Base-by-base conservation (phyloP, 352 stramenopile genomes). In the Pythium utonaiense region DNA sequence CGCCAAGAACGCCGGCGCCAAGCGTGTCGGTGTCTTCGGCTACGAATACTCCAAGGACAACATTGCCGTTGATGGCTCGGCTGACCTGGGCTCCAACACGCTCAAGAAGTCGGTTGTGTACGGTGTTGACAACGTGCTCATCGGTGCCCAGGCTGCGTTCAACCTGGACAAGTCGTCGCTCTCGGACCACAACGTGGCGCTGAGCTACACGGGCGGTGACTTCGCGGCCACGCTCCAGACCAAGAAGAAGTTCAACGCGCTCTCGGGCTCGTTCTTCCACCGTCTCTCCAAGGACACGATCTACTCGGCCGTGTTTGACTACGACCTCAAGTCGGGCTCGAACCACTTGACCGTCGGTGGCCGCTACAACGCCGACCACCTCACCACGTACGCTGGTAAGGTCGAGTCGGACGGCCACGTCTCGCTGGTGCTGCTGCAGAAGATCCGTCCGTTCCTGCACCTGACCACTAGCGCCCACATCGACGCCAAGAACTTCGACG, bases 401-500 rank as follows among this genome's bases (percentile, higher is more conserved):
- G 78, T 95, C 52, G 82, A 95, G 67, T 93, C 86, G 60, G 81
- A 95, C 62, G 86, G 86, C 65, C 78, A 92, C 71, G 77, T 96
- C 50, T 96, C 86, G 53, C 69, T 96, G 54, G 83, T 83, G 55
- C 73, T 90, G 49, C 72, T 94, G 48, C 82, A 93, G 70, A 96
- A 93, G 82, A 85, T 96, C 36, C 83, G 83, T 53, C 83, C 84
- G 34, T 93, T 90, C 74, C 63, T 94, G 63, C 74, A 79, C 71
- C 73, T 96, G 42, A 88, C 84, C 60, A 94, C 85, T 33, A 91
- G 79, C 54, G 83, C 83, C 52, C 83, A 93, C 74, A 88, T 96
- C 40, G 86, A 96, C 67, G 86, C 85, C 58, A 96, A 96, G 86
- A 94, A 96, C 80, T 94, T 96, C 58, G 84, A 96, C 64, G 84